Evolutionary conservation across 2,329 filamentous ascomycete genomes (phyloP), one percentile per base, ranked within the genome.

Genomic region (Gliomastix tumulicola): DNA sequence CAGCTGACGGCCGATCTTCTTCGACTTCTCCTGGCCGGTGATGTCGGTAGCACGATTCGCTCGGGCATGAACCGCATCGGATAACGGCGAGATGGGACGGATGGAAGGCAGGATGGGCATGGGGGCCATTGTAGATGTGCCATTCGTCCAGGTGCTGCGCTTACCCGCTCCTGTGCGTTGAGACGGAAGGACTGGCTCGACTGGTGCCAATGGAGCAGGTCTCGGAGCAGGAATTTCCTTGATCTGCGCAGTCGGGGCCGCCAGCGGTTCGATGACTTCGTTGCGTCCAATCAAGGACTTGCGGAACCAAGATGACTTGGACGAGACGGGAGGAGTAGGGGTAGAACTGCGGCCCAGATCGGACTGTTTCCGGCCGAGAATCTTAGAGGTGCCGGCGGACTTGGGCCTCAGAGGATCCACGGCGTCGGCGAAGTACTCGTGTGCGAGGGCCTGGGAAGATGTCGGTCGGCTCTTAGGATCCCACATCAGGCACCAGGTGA

Each of bases 401-500:
- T 89, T 95, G n/a, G 90, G 88, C 38, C 89, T 73, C 37, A 96
- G 65, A 12, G 92, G 92, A 57, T 98, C 92, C 35, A 94, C 79
- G 3, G 92, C 92, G 63, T 97, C 92, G 22, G 74, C 62, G 51
- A 98, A 98, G 62, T 94, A 98, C 48, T 96, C 90, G 58, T 98
- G 92, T 27, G 85, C 84, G 46, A 98, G 66, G n/a, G 92, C 90
- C 60, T 98, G 89, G 1, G 84, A 81, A 3, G 90, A 96, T 5
- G 89, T 97, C 31, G 92, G 92, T 42, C 92, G 77, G 53, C 69
- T 80, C 66, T 89, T 94, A 10, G 92, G 92, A 60, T 98, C 92
- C 92, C 92, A 98, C 85, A 97, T 92, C 47, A 98, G 64, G 62
- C 92, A 98, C 88, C 88, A 96, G 13, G 92, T 98, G 41, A 98